phyloP scores from a whole-genome alignment of 2,329 filamentous ascomycete species.

The Microthyrium microscopicum region DNA sequence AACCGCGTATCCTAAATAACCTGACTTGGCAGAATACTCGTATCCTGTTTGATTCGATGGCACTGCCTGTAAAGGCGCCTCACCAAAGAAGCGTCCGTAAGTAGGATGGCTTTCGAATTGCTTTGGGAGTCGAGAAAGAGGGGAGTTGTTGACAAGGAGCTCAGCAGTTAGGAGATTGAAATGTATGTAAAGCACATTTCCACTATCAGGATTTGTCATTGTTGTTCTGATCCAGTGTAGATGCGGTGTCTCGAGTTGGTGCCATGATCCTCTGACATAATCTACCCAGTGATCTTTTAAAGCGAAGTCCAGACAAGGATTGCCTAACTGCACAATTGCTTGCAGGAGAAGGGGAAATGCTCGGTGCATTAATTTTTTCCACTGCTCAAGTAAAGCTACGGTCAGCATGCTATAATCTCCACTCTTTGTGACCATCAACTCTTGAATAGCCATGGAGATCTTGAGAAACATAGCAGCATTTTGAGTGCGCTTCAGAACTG shows the following conservation, averaged over 20 bases:
- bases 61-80: neutral
- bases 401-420: too few species aligned
- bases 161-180: neutral
- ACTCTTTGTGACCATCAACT: too few species aligned
- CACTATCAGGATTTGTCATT: neutral
- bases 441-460: too few species aligned
- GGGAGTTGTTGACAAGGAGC: neutral
- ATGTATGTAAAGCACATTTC: neutral
- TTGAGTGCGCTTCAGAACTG: too few species aligned
- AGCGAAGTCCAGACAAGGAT: neutral
- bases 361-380: too few species aligned
- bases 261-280: neutral
- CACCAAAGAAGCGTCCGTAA: neutral
- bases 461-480: too few species aligned
- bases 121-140: neutral
- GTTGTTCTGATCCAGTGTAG: neutral
- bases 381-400: too few species aligned
- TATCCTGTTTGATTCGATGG: neutral
- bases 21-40: neutral
- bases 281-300: neutral
- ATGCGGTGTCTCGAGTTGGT: neutral
- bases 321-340: neutral
- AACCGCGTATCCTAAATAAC: neutral
- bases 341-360: neutral
- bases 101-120: neutral